These are phyloP conservation scores for Hamamelis virginiana DNA, from an alignment of 164 flowering plant species.

Conservation along the genomic window DNA sequence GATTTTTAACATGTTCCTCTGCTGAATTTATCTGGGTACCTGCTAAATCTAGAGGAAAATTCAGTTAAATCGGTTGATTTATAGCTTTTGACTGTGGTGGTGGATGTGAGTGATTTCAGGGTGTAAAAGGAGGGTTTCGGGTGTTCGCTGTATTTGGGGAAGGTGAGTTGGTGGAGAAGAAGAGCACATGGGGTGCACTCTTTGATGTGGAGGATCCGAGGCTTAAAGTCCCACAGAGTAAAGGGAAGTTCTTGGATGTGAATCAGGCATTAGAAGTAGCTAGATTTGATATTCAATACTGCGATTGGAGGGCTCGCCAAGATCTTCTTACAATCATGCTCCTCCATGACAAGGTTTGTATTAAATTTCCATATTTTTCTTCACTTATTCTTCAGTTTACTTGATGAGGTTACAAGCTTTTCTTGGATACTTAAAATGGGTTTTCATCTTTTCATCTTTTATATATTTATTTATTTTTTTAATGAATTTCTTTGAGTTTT, in stretches of 20 bases:
- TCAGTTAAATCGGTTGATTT: background rate
- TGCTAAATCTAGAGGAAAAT: background rate
- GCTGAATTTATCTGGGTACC: constrained; percentile 2
- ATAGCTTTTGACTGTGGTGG: background rate
- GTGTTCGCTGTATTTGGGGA: constrained; percentile 79
- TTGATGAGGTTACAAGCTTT: too few species aligned
- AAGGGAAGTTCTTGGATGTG: constrained; percentile 85
- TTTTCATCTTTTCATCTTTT: too few species aligned
- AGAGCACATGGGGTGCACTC: constrained; percentile 58
- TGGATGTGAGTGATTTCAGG: constrained; percentile 31
- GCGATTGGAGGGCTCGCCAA: constrained; percentile 97
- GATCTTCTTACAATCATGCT: constrained; percentile 91
- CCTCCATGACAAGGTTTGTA: constrained; percentile 86
- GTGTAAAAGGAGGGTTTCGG: constrained; percentile 52
- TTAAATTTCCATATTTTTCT: background rate
- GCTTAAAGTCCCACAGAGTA: constrained; percentile 51
- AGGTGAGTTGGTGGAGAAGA: constrained; percentile 58
- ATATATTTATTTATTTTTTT: too few species aligned
- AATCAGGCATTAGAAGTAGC: constrained; percentile 92
- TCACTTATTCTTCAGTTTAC: background rate
- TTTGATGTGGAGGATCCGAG: constrained; percentile 97
- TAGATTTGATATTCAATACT: constrained; percentile 84
- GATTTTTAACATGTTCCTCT: background rate
- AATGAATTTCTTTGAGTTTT: background rate
- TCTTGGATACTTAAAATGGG: too few species aligned